Conservation (phyloP, 192 early-diverging fungal species). For the Rhizoclosmatium globosum region DNA sequence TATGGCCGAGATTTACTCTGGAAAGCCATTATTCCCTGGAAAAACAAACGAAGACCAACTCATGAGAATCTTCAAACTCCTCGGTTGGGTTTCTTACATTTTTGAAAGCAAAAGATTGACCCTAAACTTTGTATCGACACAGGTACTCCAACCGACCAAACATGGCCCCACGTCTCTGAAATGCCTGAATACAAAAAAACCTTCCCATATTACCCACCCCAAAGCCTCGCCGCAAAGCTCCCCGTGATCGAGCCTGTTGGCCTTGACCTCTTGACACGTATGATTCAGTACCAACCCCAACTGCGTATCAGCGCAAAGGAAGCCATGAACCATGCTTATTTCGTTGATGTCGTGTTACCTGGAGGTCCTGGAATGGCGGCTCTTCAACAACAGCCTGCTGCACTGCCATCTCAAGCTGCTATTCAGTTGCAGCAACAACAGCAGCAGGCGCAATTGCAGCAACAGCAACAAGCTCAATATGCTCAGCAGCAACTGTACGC, state of each 20-base stretch:
- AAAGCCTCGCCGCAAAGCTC: slow-evolving; percentile 73
- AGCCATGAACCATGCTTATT: slow-evolving; percentile 68
- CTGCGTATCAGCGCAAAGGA: slow-evolving; percentile 81
- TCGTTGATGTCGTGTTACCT: slow-evolving; percentile 63
- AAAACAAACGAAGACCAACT: slow-evolving; percentile 91
- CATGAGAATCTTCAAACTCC: slow-evolving; percentile 87
- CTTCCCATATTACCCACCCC: slow-evolving; percentile 76
- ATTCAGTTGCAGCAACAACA: slow-evolving; percentile 21
- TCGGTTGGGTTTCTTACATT: slow-evolving; percentile 52
- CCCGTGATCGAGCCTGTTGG: slow-evolving; percentile 78
- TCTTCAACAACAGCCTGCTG: not conserved
- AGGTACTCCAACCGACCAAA: slow-evolving; percentile 62
- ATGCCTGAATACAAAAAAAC: slow-evolving; percentile 88
- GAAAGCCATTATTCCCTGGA: slow-evolving; percentile 95
- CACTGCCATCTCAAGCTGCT: not conserved
- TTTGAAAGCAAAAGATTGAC: slow-evolving; percentile 65
- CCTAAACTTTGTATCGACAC: slow-evolving; percentile 30
- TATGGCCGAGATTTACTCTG: slow-evolving; percentile 84
- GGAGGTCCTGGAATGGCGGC: not conserved
- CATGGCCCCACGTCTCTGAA: slow-evolving; percentile 88
- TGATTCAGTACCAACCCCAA: slow-evolving; percentile 84
- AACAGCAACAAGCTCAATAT: slow-evolving; percentile 14
- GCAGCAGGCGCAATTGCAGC: slow-evolving; percentile 24
- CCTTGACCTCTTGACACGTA: slow-evolving; percentile 79
- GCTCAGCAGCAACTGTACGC: slow-evolving; percentile 16